Conservation (phyloP, 2,329 filamentous ascomycete genomes). For the Venturia carpophila region DNA sequence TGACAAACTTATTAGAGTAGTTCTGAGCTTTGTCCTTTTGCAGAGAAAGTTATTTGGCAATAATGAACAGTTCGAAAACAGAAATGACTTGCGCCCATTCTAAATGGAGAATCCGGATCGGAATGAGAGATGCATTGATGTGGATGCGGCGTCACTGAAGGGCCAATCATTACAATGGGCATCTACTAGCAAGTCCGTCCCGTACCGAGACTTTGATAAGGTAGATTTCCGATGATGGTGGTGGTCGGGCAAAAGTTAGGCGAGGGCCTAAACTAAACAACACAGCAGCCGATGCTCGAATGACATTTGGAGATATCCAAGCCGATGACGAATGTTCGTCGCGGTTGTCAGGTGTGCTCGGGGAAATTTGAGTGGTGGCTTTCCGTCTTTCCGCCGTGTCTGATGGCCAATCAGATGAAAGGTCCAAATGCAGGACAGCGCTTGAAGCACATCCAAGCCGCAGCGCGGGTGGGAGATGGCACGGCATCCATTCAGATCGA, state of each 20-base stretch:
- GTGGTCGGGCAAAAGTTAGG: neutral
- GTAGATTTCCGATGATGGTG: neutral
- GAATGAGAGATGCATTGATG: constrained; percentile 1
- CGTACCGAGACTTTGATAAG: neutral
- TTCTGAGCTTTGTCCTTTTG: neutral
- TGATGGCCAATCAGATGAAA: neutral
- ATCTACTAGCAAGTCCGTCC: neutral
- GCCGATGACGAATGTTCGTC: neutral
- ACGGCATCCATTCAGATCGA: neutral
- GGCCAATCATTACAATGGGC: neutral
- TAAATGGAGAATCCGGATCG: neutral
- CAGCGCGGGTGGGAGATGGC: neutral
- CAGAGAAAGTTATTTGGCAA: neutral
- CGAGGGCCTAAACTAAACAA: neutral
- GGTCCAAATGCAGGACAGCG: neutral
- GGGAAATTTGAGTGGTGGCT: neutral
- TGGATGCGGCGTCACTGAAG: neutral
- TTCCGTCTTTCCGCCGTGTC: neutral
- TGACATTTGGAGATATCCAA: neutral
- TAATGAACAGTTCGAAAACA: neutral
- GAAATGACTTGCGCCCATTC: neutral
- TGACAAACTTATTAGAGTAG: neutral
- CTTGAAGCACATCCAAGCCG: neutral
- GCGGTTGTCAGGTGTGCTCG: neutral
- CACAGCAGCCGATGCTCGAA: neutral